Evolutionary conservation across 495 filamentous ascomycete genomes (phyloP).

Genomic region (Neurospora cerealis): DNA sequence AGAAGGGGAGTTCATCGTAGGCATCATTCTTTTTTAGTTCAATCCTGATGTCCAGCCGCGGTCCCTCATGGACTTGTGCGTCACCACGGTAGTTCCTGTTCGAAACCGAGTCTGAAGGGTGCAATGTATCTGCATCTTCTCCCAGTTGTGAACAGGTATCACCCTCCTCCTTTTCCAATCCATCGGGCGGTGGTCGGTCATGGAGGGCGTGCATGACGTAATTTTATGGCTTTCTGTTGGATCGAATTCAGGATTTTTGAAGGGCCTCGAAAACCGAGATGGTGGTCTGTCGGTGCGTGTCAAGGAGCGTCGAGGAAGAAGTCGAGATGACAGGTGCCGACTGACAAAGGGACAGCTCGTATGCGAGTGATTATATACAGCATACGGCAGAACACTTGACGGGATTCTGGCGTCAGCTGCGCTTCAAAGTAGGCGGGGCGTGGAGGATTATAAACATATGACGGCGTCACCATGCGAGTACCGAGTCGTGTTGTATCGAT

Average conservation of each 20-base stretch:
- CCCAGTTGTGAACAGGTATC: background rate
- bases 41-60: constrained; percentile 22
- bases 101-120: background rate
- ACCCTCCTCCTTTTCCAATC: background rate
- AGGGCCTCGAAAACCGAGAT: background rate
- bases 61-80: background rate
- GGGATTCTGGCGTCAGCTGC: background rate
- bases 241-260: background rate
- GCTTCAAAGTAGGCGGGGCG: background rate
- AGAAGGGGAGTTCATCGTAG: constrained; percentile 56
- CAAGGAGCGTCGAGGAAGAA: background rate
- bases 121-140: background rate
- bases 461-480: background rate
- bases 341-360: background rate
- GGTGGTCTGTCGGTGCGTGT: background rate
- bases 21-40: constrained; percentile 55
- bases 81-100: background rate
- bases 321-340: background rate
- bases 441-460: background rate
- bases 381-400: background rate
- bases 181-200: background rate
- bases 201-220: background rate
- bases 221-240: background rate
- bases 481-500: background rate
- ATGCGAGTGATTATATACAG: background rate